Evolutionary conservation across 257 asterid species (phyloP), one percentile per base, ranked within the genome.

Genomic region (Forsythia viridissima): DNA sequence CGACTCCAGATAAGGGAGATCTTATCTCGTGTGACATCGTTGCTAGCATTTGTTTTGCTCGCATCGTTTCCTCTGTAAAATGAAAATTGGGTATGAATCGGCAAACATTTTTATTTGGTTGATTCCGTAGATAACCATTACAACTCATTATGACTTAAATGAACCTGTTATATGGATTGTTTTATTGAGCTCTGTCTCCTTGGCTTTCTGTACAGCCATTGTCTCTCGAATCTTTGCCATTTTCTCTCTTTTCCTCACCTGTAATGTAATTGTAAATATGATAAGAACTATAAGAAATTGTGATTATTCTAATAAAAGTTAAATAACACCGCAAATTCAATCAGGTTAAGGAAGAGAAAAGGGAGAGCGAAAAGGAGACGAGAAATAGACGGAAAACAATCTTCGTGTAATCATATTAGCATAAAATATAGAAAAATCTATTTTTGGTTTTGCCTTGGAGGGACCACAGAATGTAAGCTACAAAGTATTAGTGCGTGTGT

Each of bases 11-110:
- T 41, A 94, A 79, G 48, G 98, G 98, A 74, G 98, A 94, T 76
- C 98, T 80, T 87, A 94, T 94, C 92, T 94, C 98, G 70, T 94
- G 98, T 51, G 98, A 92, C 98, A 94, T 94, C 18, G 98, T 94
- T 44, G 98, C 98, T 44, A 94, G 90, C 98, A 94, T 94, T 86
- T 94, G 97, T 70, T 94, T 94, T 38, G 97, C 98, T 46, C 98
- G 84, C 97, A 94, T 94, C 3, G 97, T 91, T 84, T 94, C 97
- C 98, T 94, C 97, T 91, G 91, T 76, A 70, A 55, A 70, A 79
- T 52, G 5, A 55, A 20, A 11, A 63, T 20, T 20, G 38, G 41
- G 51, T 63, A 30, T 63, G 18, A 67, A 69, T 82, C 44, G 75
- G 74, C 41, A 12, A 78, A 75, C 63, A 68, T 20, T 55, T 70